Evolutionary conservation across 257 asterid genomes (phyloP), one percentile per base, ranked within the genome.

Genomic region (Jacaranda mimosifolia): DNA sequence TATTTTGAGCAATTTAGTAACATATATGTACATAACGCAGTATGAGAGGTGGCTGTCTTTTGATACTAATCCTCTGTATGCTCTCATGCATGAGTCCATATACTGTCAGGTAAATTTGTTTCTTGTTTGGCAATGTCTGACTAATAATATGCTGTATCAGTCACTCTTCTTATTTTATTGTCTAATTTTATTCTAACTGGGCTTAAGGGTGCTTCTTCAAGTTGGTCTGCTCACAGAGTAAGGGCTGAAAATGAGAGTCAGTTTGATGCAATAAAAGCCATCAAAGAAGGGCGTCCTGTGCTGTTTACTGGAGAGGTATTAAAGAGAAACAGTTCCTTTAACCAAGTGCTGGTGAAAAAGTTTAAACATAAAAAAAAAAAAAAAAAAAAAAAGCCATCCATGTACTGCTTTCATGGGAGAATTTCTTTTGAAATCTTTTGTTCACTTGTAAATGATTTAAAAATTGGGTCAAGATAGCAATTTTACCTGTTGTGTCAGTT

Each of bases 301-400:
- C 86, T 88, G 76, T 91, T 95, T 70, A 95, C 98, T 8, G 97
- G 98, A 77, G 99, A 95, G 97, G 99, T 93, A 83, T 51, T 82
- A 58, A 70, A 66, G 74, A 68, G 26, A 71, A 42, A 48, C 57
- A 38, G 45, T 17, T 7, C 18, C 48, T 49, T 83, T 68, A 53
- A 65, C 64, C 46, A 67, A 63, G 57, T 66, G 38, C 39, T 71
- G 39, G 67, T 59, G 7, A 42, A 38, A 49, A 15, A n/a, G 46
- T 52, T 63, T 14, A 52, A 66, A 14, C 39, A 74, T 55, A 42
- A 49, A 42, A 36, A n/a, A n/a, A n/a, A n/a, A n/a, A n/a, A n/a
- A n/a, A n/a, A n/a, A n/a, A n/a, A n/a, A n/a, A n/a, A 18, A 52
- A 6, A 36, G 73, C 4, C 7, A 38, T 56, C 35, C 51, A 51